Evolutionary conservation across 1,139 yeast genomes (phyloP), one percentile per base, ranked within the genome.

Genomic region (Kurtzmaniella natalensis): DNA sequence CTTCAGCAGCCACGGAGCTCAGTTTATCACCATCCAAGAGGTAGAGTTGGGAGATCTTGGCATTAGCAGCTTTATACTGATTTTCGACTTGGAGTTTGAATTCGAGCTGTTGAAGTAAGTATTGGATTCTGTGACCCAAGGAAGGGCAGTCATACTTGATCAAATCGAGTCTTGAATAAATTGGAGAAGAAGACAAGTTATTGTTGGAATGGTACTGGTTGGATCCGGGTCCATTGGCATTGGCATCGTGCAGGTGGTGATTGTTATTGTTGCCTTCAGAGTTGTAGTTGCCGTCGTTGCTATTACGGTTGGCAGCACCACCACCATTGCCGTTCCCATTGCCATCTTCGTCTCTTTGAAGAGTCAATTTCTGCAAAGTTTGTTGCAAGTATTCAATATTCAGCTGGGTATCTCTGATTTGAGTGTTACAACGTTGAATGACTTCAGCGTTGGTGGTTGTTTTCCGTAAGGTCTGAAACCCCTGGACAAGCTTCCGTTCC

Each of bases 91-190:
- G 94, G 34, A 89, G 70, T 58, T 92, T 92, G 59, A 89, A 88
- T 53, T 88, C 96, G 37, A 92, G 69, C 56, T 88, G 95, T 59
- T 88, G 96, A 37, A 92, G 71, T 97, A 92, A 89, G 49, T 85
- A 81, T 57, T 87, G 96, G 50, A 92, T 92, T 44, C 94, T 77
- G 50, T 92, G 96, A n/a, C 96, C 96, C 47, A 92, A 65, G 1
- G 95, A 85, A 1, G 96, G 96, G 47, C 96, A 86, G 49, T 92
- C 96, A 53, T 87, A 88, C 49, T 88, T 88, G 55, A 87, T 74
- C 40, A 92, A 66, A 55, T 92, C 98, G 47, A 89, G 64, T 24
- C 86, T 68, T 0, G 89, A 76, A 50, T 74, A 77, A 10, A 65
- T 49, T 1, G 80, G 79, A 31, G 61, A 55, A 10, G 50, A 41